Evolutionary conservation across 1,284 basidiomycete species (phyloP), one percentile per base, ranked within the genome.

Genomic region (Testicularia cyperi): DNA sequence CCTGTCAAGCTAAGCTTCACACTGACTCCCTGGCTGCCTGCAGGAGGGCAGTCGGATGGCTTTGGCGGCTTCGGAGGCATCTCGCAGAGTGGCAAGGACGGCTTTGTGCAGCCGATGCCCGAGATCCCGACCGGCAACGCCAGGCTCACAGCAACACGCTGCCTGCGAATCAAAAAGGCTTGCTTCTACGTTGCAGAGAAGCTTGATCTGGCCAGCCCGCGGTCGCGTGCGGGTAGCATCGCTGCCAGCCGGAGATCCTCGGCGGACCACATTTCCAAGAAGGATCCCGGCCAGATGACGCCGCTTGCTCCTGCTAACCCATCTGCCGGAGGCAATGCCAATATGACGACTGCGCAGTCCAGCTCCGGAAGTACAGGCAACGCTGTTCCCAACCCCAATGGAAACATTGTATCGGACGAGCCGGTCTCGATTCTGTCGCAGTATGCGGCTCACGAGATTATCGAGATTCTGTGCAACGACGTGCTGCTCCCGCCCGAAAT

Each of bases 401-500:
- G n/a, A n/a, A n/a, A 27, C 26, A 27, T 27, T n/a, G 10, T 9
- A 27, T 27, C 26, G 9, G 33, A 21, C 18, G 12, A 21, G 15
- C 5, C 18, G 16, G 30, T n/a, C n/a, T 26, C 25, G 25, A 8
- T 26, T 8, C 12, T 21, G 10, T 9, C 33, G 8, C 21, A 15
- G 37, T 13, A 44, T 38, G 42, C 68, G 9, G 83, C 87, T 2
- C 89, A 92, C 66, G 87, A 92, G 32, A 69, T 82, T 29, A 87
- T 92, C 72, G 91, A 97, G 78, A 84, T 97, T 31, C 75, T 94
- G 26, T 95, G 91, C 77, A 90, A 88, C 68, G 86, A 89, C 60
- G 79, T 82, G 23, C 79, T 88, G 10, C 80, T 97, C 22, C 87
- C 90, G 20, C 79, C 87, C 21, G 84, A 87, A 48, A 89, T 92